phyloP scores from a whole-genome alignment of 83 land plant genomes.

The Diphasiastrum complanatum region DNA sequence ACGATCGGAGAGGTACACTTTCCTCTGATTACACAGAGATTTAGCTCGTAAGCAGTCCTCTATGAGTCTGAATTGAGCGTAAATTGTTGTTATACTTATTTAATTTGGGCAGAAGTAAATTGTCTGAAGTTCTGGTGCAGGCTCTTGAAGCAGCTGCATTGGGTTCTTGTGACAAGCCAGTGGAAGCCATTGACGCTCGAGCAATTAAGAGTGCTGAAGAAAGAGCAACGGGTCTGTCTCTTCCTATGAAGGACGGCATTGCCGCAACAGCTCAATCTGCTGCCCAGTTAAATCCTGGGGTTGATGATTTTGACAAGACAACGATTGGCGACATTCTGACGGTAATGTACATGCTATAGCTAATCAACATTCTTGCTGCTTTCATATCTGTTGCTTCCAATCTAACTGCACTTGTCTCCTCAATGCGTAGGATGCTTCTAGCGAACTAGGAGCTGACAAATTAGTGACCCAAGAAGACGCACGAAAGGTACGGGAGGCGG shows the following conservation, averaged over 20 bases:
- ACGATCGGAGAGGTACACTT: conserved; percentile 35
- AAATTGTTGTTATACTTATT: not conserved
- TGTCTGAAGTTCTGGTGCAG: conserved; percentile 13
- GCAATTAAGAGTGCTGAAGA: conserved; percentile 26
- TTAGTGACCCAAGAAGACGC: conserved; percentile 6
- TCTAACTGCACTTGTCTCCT: not conserved
- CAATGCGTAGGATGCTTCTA: conserved; percentile 10
- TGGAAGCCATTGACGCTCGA: conserved; percentile 23
- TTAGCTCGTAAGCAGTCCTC: not conserved
- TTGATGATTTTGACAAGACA: not conserved
- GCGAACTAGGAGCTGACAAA: not conserved
- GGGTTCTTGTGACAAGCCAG: conserved; percentile 8
- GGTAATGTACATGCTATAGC: not conserved
- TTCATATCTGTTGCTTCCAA: not conserved
- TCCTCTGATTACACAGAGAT: not conserved
- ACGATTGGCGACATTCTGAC: conserved; percentile 1
- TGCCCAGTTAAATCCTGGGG: conserved; percentile 18
- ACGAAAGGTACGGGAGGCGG: conserved; percentile 4
- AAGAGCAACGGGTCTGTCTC: conserved; percentile 20
- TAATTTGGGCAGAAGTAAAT: not conserved
- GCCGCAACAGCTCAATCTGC: conserved; percentile 31
- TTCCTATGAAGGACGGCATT: conserved; percentile 3
- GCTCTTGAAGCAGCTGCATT: conserved; percentile 27
- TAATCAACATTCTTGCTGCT: not conserved
- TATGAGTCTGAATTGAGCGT: too few relatives aligned